Base-by-base conservation (phyloP, 2,329 filamentous ascomycete genomes). In the Xylariales sp. region DNA sequence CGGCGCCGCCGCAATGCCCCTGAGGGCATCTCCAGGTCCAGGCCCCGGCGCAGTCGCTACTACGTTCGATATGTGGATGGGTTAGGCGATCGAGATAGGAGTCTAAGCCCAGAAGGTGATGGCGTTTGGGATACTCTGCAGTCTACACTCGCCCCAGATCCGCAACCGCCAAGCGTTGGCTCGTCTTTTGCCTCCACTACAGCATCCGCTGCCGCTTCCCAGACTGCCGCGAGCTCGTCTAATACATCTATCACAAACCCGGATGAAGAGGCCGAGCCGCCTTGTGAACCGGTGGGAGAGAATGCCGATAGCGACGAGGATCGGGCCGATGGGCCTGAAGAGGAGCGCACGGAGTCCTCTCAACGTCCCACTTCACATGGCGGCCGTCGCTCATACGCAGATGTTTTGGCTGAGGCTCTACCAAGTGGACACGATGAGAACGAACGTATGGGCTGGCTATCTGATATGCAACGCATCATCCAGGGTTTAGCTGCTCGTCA, bases 11-110 rank as follows among this genome's bases (percentile, higher is more conserved):
- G 34, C 8, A 35, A 23, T 29, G 8, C 21, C 14, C 40, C 27
- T 10, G 31, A n/a, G 14, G 31, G 18, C 17, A 25, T n/a, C n/a
- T 8, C 18, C 11, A 17, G 31, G 17, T 20, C 10, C 12, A 23
- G 16, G 20, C 25, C 27, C 24, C 40, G 15, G 20, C 33, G 46
- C 19, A 42, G 40, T 8, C 25, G 42, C 20, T 40, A 43, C 21
- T 41, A 28, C 14, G 42, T 37, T 19, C 19, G 43, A 33, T 42
- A 41, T 24, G 28, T 84, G 2, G 83, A 94, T 59, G 88, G 88
- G 4, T 74, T 95, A 13, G 89, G 88, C 25, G 88, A 95, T 61
- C 84, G 89, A 41, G 78, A 88, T 45, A 80, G 88, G 49, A 95
- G 88, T 59, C 65, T 88, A n/a, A 89, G 83, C 54, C 83, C 84